Base-by-base conservation (phyloP, 129 eudicot species). In the Apium graveolens region DNA sequence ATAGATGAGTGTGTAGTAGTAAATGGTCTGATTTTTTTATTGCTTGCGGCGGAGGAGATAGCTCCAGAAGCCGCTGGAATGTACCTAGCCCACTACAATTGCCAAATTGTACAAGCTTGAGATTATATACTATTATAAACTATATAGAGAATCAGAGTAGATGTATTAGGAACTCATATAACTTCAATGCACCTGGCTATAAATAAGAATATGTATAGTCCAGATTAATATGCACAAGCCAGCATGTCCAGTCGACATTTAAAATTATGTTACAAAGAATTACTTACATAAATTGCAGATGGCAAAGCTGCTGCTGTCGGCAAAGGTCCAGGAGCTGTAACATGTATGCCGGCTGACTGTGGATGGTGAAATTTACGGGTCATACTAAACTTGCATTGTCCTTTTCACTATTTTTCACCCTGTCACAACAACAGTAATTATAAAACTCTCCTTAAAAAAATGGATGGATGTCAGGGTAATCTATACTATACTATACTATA, bases 321-420 rank as follows among this genome's bases (percentile, higher is more conserved):
- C 48, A 83, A 83, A 31, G 86, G 83, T 73, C 81, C 85, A 81
- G 88, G 86, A 39, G 80, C 85, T 39, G 81, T 76, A 74, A 82
- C 10, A 57, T 85, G 86, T 48, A 85, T 37, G 53, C 84, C 83
- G 5, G 88, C 82, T 60, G 96, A 92, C 77, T 86, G 98, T 73
- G 98, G 97, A 84, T 95, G 98, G 84, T 95, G 91, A 76, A 91
- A 95, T 88, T 95, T 95, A 83, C 98, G 91, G 78, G 96, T 90
- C 73, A 82, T 78, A 70, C 98, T 97, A 80, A 91, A 95, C 85
- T 95, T 95, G 86, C 98, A 95, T 65, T 90, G 97, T 81, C 98
- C 97, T 66, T 91, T 91, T 87, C 98, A 95, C 87, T 95, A 97
- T 75, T 88, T 91, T 85, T 95, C 98, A 72, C 96, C 97, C 97